Conservation (phyloP, 768 basidiomycete genomes). For the Auriscalpium vulgare region DNA sequence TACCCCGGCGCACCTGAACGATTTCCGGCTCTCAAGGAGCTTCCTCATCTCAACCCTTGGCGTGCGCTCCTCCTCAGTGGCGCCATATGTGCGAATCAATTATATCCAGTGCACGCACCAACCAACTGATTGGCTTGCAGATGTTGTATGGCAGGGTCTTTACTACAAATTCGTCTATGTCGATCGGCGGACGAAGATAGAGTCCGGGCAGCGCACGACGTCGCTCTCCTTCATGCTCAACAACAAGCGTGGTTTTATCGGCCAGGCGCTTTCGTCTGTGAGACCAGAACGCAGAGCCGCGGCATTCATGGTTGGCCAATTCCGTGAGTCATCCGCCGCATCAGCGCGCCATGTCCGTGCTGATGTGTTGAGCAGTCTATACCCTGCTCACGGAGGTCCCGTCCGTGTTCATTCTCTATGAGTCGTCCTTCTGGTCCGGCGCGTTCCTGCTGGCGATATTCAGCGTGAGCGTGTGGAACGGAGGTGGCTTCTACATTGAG, state of each 20-base stretch:
- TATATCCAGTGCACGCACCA: too few relatives aligned
- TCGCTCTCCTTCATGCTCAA: conserved; percentile 85
- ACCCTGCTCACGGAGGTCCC: conserved; percentile 81
- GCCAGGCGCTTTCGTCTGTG: conserved; percentile 55
- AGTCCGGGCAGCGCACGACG: conserved; percentile 85
- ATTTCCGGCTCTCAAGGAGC: conserved; percentile 75
- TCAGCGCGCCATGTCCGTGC: conserved; percentile 3
- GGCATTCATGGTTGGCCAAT: conserved; percentile 81
- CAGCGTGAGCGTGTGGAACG: conserved; percentile 89
- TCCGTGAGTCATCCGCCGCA: conserved; percentile 37
- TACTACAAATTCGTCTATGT: conserved; percentile 97
- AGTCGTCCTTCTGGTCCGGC: conserved; percentile 70
- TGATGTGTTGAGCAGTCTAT: conserved; percentile 47
- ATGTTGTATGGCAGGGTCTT: conserved; percentile 84
- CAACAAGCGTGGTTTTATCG: conserved; percentile 80
- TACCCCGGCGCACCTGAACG: conserved; percentile 72
- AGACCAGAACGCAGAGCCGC: conserved; percentile 54
- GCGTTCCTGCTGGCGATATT: conserved; percentile 76
- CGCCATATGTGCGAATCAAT: conserved; percentile 61
- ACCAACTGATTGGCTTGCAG: conserved; percentile 30
- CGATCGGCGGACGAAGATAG: conserved; percentile 82
- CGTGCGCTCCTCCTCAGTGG: conserved; percentile 72
- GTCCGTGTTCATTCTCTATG: conserved; percentile 76
- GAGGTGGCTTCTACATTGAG: conserved; percentile 92
- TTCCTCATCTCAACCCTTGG: conserved; percentile 65